These are phyloP conservation scores for Apiospora phragmitis DNA, from an alignment of 2,329 filamentous ascomycete genomes.

Conservation along the genomic window DNA sequence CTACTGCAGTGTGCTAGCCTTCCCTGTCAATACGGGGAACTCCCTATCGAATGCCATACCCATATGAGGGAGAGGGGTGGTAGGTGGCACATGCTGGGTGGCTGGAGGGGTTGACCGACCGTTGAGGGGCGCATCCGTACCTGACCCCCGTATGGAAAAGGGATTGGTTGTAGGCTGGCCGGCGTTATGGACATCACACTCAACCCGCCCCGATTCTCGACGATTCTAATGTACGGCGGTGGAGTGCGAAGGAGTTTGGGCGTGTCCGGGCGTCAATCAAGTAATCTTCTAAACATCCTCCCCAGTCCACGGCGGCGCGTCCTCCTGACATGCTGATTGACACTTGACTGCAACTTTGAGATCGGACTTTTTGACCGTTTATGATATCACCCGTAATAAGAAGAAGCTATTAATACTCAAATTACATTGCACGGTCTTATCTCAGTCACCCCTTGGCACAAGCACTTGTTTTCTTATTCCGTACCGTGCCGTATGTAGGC, in stretches of 20 bases:
- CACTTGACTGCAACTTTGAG: background rate
- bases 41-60: slow-evolving; percentile 15
- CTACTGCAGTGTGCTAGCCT: slow-evolving; percentile 15
- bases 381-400: background rate
- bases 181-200: background rate
- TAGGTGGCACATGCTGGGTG: background rate
- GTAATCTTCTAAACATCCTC: background rate
- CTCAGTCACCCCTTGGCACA: background rate
- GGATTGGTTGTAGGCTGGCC: background rate
- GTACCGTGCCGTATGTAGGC: background rate
- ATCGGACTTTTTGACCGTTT: background rate
- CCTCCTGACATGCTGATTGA: background rate
- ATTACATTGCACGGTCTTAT: background rate
- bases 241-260: background rate
- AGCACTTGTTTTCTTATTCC: background rate
- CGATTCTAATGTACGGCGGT: background rate
- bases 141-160: background rate
- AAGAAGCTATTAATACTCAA: background rate
- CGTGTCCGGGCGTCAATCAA: background rate
- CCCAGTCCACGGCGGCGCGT: no score
- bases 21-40: slow-evolving; percentile 17
- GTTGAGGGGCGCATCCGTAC: no score
- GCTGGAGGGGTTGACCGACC: background rate
- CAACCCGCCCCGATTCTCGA: background rate
- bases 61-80: slow-evolving; percentile 10